Base-by-base conservation (phyloP, 495 filamentous ascomycete genomes). In the Penicillium angulare region DNA sequence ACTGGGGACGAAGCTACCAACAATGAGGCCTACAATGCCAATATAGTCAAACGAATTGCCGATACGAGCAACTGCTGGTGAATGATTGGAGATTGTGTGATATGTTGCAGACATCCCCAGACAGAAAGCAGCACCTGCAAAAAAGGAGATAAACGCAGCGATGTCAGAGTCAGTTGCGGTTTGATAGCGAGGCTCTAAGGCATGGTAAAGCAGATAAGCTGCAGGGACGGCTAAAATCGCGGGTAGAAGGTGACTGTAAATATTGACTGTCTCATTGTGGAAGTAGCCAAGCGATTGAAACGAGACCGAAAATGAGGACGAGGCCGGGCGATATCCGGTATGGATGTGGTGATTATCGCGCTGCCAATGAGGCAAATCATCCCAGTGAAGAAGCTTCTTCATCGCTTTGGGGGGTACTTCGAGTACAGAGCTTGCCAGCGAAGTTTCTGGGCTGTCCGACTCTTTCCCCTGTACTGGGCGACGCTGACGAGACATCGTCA, bases 251-350 rank as follows among this genome's bases (percentile, higher is more conserved):
- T 97, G 92, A 2, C 87, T 83, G 70, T 91, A 96, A 61, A 96
- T 92, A 68, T 97, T 97, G 52, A 97, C 86, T n/a, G 81, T 83
- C 67, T 97, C 90, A 70, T 96, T 97, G 73, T 97, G 89, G n/a
- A 91, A 55, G 66, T 90, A 89, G 40, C 75, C 67, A 51, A 90
- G 71, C 22, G 83, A 88, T 26, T 77, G 71, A 36, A 87, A 77
- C 40, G 83, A 92, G 26, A 65, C 73, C 12, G 63, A 61, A 62
- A 86, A 85, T 4, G 87, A 91, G 48, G 50, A 74, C 3, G 86
- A 86, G 31, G 79, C 75, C 17, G 85, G 84, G 16, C 89, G 85
- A 62, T 92, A 92, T 48, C 86, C 85, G 16, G 76, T 78, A 36
- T 76, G 73, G 48, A 92, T 88, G 72, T 83, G 88, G 43, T 85